Evolutionary conservation across 108 stramenopile species (phyloP).

Genomic region (Pseudonitzschia delicatissima): DNA sequence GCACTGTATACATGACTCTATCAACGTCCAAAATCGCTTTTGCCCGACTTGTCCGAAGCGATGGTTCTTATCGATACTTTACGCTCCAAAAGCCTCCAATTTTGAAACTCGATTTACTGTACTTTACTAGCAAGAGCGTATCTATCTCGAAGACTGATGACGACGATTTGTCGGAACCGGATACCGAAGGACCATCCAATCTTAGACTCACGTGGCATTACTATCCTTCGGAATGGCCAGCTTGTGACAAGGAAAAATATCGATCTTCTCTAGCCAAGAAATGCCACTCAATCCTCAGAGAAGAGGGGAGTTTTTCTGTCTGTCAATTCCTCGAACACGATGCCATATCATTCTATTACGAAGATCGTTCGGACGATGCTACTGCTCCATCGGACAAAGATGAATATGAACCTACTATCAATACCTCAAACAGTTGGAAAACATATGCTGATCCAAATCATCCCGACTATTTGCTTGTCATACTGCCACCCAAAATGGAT

Average conservation of each 20-base stretch:
- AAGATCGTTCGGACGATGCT: not conserved
- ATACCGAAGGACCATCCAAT: conserved; percentile 4
- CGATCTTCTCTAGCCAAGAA: conserved; percentile 7
- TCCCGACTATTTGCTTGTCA: conserved; percentile 17
- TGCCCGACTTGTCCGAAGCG: conserved; percentile 11
- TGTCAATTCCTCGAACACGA: conserved; percentile 25
- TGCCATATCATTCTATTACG: conserved; percentile 12
- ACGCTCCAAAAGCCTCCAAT: conserved; percentile 6
- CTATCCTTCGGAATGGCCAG: conserved; percentile 22
- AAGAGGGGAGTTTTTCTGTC: conserved; percentile 20
- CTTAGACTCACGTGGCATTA: conserved; percentile 16
- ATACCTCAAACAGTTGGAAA: conserved; percentile 8
- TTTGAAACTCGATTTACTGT: conserved; percentile 7
- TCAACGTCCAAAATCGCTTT: conserved; percentile 5
- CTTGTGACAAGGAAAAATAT: conserved; percentile 9
- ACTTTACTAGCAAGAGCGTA: not conserved
- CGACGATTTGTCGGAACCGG: not conserved
- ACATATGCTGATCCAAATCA: conserved; percentile 6
- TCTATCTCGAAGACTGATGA: not conserved
- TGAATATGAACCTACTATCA: not conserved
- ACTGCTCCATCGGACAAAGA: not conserved
- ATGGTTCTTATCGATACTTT: conserved; percentile 11
- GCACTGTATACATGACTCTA: conserved; percentile 9
- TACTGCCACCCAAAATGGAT: conserved; percentile 17
- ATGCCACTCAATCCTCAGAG: conserved; percentile 8